Evolutionary conservation across 148 eudicot genomes (phyloP).

Genomic region (Rhododendron vialii): DNA sequence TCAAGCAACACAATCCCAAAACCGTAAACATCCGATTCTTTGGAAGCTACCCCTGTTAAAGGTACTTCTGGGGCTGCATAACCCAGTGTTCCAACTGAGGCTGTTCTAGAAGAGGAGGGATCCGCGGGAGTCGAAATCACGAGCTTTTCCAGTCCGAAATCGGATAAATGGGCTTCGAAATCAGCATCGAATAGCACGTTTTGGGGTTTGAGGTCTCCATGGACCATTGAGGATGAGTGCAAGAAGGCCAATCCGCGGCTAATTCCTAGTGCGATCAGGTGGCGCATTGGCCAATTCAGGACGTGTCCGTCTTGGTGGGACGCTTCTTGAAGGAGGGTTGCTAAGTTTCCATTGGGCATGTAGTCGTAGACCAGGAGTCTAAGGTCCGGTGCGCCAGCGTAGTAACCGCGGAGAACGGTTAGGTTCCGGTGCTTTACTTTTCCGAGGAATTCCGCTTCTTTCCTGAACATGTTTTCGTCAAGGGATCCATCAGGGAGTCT

Average conservation of each 20-base stretch:
- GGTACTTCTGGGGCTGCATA: conserved; percentile 54
- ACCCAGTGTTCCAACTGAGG: conserved; percentile 45
- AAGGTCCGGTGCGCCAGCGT: conserved; percentile 43
- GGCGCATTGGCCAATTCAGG: conserved; percentile 74
- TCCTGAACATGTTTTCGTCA: conserved; percentile 36
- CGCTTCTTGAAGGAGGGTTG: conserved; percentile 67
- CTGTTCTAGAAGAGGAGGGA: conserved; percentile 41
- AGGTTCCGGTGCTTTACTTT: conserved; percentile 56
- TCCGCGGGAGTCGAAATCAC: conserved; percentile 19
- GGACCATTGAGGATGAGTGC: conserved; percentile 43
- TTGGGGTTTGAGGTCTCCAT: conserved; percentile 62
- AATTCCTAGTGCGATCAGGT: conserved; percentile 58
- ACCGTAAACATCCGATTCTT: conserved; percentile 57
- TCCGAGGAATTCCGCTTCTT: conserved; percentile 61
- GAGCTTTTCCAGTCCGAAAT: conserved; percentile 54
- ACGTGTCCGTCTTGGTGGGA: conserved; percentile 75
- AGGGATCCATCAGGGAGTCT: conserved; percentile 44
- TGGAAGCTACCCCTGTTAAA: conserved; percentile 33
- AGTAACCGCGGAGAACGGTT: conserved; percentile 63
- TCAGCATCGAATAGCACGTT: conserved; percentile 68
- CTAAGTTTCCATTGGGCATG: conserved; percentile 74
- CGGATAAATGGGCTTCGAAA: conserved; percentile 68
- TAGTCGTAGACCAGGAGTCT: conserved; percentile 56
- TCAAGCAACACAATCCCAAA: conserved; percentile 63
- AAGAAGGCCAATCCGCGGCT: conserved; percentile 63